Base-by-base conservation (phyloP, 2,329 filamentous ascomycete species). In the Fusarium humuli region DNA sequence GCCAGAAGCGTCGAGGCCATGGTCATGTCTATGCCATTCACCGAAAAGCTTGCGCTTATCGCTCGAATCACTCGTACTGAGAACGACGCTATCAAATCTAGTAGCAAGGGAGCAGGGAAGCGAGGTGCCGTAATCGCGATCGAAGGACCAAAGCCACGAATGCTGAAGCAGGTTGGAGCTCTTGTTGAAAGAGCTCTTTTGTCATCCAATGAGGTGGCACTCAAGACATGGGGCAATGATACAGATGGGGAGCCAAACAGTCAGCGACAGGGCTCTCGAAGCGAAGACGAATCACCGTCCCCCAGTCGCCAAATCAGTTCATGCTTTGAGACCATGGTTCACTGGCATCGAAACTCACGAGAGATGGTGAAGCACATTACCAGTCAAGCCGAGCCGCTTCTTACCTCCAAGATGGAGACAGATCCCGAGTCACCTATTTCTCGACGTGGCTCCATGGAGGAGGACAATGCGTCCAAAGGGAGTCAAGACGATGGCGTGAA, bases 101-200 rank as follows among this genome's bases (percentile, higher is more conserved):
- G 75, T 9, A 73, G 72, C 6, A 69, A 75, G 5, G 67, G 68
- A 3, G 77, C 80, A 63, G 80, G 83, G 71, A 82, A 83, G 9
- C 88, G 94, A n/a, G 94, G 95, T 0, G 88, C 92, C 1, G 87
- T 98, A 40, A 90, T 98, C 67, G 91, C 93, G 1, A 83, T 98
- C 29, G 95, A 98, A 79, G 94, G 94, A 1, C 85, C 91, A 20
- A 87, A 91, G 61, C 69, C 77, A 9, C 74, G 75, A n/a, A 72
- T 87, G 23, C 76, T 87, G 12, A 78, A 82, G 3, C 84, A 87
- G 12, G 87, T 92, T 6, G 90, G 93, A 6, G 81, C 85, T 5
- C 86, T 87, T 20, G 87, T 97, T 22, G 86, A 91, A 57, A 83
- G 85, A 34, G 91, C 90, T 72, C 83, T 97, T 45, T 70, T 75